These are phyloP conservation scores for Triticum turgidum DNA, from an alignment of 176 grass and related monocot species.

Conservation along the genomic window DNA sequence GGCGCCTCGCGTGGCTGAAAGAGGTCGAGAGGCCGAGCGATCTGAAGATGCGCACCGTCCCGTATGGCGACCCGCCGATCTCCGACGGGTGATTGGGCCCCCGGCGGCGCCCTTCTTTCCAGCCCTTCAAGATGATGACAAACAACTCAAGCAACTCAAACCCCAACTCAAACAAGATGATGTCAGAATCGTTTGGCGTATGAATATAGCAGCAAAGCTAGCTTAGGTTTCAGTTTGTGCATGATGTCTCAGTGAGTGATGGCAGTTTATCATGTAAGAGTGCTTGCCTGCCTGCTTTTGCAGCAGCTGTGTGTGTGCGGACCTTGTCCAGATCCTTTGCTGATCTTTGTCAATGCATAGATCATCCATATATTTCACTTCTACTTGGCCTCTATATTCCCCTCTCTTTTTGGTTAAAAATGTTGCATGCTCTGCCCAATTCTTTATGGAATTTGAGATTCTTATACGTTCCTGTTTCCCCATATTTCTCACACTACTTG, in stretches of 20 bases:
- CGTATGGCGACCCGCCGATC: constrained; percentile 65
- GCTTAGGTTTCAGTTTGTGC: not conserved
- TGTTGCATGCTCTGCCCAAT: not conserved
- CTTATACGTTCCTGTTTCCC: too few species aligned
- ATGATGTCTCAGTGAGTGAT: not conserved
- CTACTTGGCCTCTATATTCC: not conserved
- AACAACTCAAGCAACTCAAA: too few species aligned
- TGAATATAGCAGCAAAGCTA: constrained; percentile 24
- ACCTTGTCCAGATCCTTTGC: not conserved
- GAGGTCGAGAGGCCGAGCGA: constrained; percentile 56
- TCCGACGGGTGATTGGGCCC: constrained; percentile 31
- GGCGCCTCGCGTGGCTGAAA: constrained; percentile 57
- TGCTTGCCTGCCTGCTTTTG: not conserved
- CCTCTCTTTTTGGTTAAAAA: too few species aligned
- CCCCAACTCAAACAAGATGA: not conserved
- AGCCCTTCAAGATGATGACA: not conserved
- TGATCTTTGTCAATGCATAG: not conserved
- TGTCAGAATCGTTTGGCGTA: constrained; percentile 20
- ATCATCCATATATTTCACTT: not conserved
- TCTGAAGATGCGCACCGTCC: constrained; percentile 59
- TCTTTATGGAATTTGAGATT: not conserved
- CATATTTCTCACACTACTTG: not conserved
- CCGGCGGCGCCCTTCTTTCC: too few species aligned
- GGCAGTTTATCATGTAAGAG: not conserved
- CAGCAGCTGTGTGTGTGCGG: not conserved